Conservation (phyloP, 345 rosid genomes). For the Lepidium africanum region DNA sequence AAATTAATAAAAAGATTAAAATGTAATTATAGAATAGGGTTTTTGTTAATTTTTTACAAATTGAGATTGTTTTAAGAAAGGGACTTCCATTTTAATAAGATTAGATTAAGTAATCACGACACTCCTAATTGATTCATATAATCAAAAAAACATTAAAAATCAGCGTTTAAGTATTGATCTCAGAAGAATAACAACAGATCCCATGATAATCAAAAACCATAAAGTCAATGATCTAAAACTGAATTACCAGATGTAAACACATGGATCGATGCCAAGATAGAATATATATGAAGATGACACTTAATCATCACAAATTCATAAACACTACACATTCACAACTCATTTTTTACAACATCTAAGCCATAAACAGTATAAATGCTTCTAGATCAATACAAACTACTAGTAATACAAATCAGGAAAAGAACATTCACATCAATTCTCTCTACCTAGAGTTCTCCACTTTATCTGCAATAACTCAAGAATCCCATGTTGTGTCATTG, state of each 20-base stretch:
- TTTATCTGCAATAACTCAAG: conserved; percentile 30
- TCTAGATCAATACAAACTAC: not conserved
- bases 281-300: not conserved
- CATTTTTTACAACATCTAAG: not conserved
- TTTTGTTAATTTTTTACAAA: too few species aligned
- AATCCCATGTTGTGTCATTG: conserved; percentile 45
- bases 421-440: not conserved
- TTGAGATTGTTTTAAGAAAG: too few species aligned
- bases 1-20: too few species aligned
- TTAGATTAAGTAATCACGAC: too few species aligned
- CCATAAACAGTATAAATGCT: not conserved
- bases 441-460: not conserved
- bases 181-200: not conserved
- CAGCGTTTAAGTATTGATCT: too few species aligned
- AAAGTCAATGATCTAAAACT: not conserved
- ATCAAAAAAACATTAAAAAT: too few species aligned
- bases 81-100: too few species aligned
- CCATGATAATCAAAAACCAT: not conserved
- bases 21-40: too few species aligned
- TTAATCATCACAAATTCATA: not conserved
- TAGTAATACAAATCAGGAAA: too few species aligned
- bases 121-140: too few species aligned
- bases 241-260: not conserved
- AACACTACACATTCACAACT: not conserved
- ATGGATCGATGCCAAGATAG: not conserved